Percentiles rank a stretch among this genome's conserved stretches.
These are phyloP conservation scores for Diaporthe longicolla DNA, from an alignment of 2,329 filamentous ascomycete genomes.

Conservation along the genomic window DNA sequence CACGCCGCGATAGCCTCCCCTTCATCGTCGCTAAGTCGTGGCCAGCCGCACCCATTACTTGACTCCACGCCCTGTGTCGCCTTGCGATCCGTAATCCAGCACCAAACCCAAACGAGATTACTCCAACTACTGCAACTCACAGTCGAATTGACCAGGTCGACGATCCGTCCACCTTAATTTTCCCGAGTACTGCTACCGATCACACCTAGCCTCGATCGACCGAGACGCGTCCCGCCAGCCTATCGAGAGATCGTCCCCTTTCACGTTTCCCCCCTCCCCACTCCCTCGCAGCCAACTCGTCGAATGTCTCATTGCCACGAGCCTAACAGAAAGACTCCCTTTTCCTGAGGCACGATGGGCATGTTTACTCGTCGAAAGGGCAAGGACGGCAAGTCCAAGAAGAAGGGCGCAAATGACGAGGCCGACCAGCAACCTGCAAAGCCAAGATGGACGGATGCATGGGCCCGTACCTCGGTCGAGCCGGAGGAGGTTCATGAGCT, in stretches of 20 bases:
- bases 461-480: slow-evolving; percentile 83
- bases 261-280: slow-evolving; percentile 10
- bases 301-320: slow-evolving; percentile 42
- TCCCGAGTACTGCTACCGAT: slow-evolving; percentile 13
- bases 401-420: slow-evolving; percentile 69
- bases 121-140: neutral
- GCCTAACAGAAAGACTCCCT: slow-evolving; percentile 25
- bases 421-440: slow-evolving; percentile 72
- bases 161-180: slow-evolving; percentile 31
- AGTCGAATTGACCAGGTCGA: slow-evolving; percentile 28
- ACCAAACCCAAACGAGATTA: slow-evolving; percentile 33
- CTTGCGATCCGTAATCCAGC: slow-evolving; percentile 26
- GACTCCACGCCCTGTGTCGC: slow-evolving; percentile 16
- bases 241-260: slow-evolving; percentile 39
- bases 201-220: slow-evolving; percentile 22
- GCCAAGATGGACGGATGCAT: slow-evolving; percentile 90
- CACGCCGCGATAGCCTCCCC: slow-evolving; percentile 27
- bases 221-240: slow-evolving; percentile 35
- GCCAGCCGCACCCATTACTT: slow-evolving; percentile 9
- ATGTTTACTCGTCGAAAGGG: slow-evolving; percentile 76
- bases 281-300: slow-evolving; percentile 17
- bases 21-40: slow-evolving; percentile 24
- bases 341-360: slow-evolving; percentile 47
- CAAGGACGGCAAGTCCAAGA: slow-evolving; percentile 81
- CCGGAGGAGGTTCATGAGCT: slow-evolving; percentile 94